Evolutionary conservation across 1,139 yeast genomes (phyloP), one percentile per base, ranked within the genome.

Genomic region (Tardiomyces digboiensis): DNA sequence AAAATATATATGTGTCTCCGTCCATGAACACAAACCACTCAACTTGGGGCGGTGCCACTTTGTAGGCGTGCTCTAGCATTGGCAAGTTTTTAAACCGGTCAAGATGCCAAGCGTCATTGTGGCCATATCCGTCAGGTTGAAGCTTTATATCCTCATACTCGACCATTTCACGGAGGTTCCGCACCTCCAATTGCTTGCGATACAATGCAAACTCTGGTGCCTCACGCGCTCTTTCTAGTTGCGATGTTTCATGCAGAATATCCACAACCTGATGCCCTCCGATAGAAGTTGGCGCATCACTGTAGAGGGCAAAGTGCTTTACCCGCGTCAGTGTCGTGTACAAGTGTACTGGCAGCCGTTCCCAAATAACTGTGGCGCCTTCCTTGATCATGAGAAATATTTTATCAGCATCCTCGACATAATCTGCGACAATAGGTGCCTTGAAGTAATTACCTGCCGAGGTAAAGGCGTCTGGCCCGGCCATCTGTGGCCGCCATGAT

Each of bases 21-120:
- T 51, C 56, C 29, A 50, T 46, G 22, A 54, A 39, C 21, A 56
- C 45, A 42, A 46, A 57, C 61, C 61, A 57, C 36, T 57, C 53
- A 21, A 47, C 47, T 8, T 26, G 8, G 29, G 50, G 43, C 2
- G 55, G 50, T 20, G 46, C 42, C 10, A 41, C 33, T n/a, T 42
- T 14, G 44, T 48, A 58, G 1, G 53, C 53, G 16, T 49, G 52
- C 4, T 39, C 37, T 18, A 57, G 49, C 51, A 54, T 52, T 1
- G 61, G 61, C 38, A 58, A 26, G 37, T 49, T 45, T 39, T 49
- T 49, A 45, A 44, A 50, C 22, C 49, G 48, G 38, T 53, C 55
- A n/a, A 53, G 44, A 12, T 42, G 38, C 48, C 49, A 47, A 2
- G 49, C 53, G 19, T 48, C 54, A 16, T 13, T 26, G 16, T 46